These are phyloP conservation scores for Trichopus zeylanicus DNA, from an alignment of 116 monocot species.

Conservation along the genomic window DNA sequence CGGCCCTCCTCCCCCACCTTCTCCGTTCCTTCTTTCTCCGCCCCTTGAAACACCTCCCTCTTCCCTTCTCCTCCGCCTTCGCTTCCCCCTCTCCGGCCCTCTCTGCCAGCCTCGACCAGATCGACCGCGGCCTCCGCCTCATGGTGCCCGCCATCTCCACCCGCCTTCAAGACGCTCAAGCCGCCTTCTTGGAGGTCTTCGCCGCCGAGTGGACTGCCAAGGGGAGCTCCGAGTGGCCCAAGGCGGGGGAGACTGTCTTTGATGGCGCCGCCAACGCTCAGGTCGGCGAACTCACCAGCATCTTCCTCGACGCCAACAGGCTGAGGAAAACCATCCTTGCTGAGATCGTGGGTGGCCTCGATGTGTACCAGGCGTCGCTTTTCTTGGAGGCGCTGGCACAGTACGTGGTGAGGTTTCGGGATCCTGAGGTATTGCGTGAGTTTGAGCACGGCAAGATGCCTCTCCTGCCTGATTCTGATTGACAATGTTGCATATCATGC, in stretches of 20 bases:
- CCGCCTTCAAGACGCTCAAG: constrained; percentile 16
- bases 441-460: not conserved
- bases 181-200: constrained; percentile 2
- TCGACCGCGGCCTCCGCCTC: constrained; percentile 26
- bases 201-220: not conserved
- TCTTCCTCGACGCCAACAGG: not conserved
- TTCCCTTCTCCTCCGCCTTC: constrained; percentile 9
- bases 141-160: constrained; percentile 13
- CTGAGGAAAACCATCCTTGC: not conserved
- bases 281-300: not conserved
- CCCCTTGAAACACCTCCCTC: not conserved
- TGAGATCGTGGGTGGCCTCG: not conserved
- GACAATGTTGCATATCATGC: too few relatives aligned
- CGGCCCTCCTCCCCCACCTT: constrained; percentile 17
- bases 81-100: constrained; percentile 1
- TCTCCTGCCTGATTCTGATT: too few relatives aligned
- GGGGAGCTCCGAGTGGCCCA: not conserved
- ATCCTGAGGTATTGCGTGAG: not conserved
- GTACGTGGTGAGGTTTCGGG: not conserved
- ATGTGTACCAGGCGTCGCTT: constrained; percentile 3
- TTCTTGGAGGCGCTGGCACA: constrained; percentile 1
- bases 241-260: not conserved
- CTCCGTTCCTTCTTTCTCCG: constrained; percentile 12
- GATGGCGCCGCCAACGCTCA: not conserved
- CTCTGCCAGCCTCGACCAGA: constrained; percentile 9